These are phyloP conservation scores for Stagonosporopsis cucurbitacearum DNA, from an alignment of 2,329 filamentous ascomycete species.

Conservation along the genomic window DNA sequence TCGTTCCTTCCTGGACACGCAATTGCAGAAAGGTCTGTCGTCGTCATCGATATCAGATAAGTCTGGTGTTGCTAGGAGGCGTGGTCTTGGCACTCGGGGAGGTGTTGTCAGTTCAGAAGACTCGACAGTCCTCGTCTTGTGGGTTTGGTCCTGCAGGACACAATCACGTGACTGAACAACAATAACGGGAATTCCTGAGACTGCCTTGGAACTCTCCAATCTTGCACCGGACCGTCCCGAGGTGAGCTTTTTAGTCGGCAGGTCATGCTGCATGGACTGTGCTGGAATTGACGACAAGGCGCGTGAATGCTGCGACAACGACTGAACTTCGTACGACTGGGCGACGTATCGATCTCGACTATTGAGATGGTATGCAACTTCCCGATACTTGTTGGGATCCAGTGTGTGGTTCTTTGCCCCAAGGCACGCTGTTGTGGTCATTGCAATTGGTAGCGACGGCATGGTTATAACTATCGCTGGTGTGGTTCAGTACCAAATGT, in stretches of 20 bases:
- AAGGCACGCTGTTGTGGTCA: not conserved
- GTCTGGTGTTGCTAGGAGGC: slow-evolving; percentile 44
- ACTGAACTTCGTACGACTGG: slow-evolving; percentile 24
- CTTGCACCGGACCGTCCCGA: not conserved
- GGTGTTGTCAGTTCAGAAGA: slow-evolving; percentile 19
- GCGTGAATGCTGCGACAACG: not conserved
- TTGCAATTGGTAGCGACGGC: slow-evolving; percentile 26
- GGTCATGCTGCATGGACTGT: not conserved
- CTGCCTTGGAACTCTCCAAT: not conserved
- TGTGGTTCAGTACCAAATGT: not conserved
- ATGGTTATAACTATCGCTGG: slow-evolving; percentile 21
- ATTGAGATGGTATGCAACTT: slow-evolving; percentile 33
- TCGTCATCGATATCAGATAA: slow-evolving; percentile 35
- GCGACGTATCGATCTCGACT: slow-evolving; percentile 30
- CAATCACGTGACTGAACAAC: slow-evolving; percentile 27
- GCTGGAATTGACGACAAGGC: not conserved
- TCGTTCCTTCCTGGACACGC: slow-evolving; percentile 25
- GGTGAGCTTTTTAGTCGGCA: not conserved
- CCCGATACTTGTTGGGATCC: slow-evolving; percentile 23
- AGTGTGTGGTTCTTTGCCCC: not conserved
- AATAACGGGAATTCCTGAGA: slow-evolving; percentile 9
- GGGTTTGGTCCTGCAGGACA: slow-evolving; percentile 9
- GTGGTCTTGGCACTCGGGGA: slow-evolving; percentile 41
- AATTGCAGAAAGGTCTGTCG: slow-evolving; percentile 42
- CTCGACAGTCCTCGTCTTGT: not conserved